Conservation (phyloP, 139 green algal species). For the Chlorella sorokiniana region DNA sequence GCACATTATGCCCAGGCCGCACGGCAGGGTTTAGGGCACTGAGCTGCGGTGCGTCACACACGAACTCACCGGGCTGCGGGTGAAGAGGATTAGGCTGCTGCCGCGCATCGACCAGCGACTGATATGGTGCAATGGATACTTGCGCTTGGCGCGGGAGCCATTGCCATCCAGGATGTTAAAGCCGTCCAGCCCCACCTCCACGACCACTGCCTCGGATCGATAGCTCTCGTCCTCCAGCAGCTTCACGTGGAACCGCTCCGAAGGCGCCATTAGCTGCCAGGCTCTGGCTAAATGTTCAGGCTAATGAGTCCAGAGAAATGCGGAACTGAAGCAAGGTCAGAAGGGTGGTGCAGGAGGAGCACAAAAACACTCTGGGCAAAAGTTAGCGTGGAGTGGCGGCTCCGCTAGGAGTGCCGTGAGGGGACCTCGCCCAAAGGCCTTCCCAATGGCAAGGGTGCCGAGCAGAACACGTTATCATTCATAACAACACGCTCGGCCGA, state of each 20-base stretch:
- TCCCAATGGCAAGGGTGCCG: too few species aligned
- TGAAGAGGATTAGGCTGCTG: constrained; percentile 78
- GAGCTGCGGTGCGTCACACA: background rate
- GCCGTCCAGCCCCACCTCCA: constrained; percentile 81
- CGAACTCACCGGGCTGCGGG: constrained; percentile 59
- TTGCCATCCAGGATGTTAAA: constrained; percentile 67
- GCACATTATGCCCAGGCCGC: background rate
- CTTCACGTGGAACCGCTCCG: constrained; percentile 37
- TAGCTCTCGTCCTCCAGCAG: constrained; percentile 36
- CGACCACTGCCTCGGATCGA: constrained; percentile 14
- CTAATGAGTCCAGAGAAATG: too few species aligned
- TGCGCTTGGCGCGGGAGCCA: constrained; percentile 55
- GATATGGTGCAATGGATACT: constrained; percentile 87
- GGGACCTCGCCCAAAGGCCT: too few species aligned
- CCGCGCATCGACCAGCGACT: constrained; percentile 65
- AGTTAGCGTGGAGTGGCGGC: too few species aligned
- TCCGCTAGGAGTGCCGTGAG: too few species aligned
- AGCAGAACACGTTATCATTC: too few species aligned
- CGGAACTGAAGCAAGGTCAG: too few species aligned
- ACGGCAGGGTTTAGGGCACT: too few species aligned
- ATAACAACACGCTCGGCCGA: too few species aligned
- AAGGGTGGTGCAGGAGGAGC: too few species aligned
- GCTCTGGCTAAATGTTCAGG: too few species aligned
- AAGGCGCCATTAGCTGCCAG: constrained; percentile 32
- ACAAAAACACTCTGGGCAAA: too few species aligned